phyloP scores from a whole-genome alignment of 331 rosid species.

The Arachis monticola region DNA sequence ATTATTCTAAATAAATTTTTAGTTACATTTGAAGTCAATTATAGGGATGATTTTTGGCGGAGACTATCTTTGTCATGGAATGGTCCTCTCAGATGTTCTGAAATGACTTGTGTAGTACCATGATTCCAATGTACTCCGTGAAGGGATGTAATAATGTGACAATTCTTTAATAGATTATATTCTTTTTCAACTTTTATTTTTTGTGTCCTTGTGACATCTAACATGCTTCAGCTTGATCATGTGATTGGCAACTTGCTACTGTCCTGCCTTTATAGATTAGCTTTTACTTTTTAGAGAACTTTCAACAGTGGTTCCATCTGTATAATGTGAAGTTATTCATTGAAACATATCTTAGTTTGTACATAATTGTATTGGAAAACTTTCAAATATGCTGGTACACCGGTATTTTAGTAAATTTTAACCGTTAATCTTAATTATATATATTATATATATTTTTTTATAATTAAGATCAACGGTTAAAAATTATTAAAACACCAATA shows the following conservation, averaged over 20 bases:
- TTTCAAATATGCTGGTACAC: too few species aligned
- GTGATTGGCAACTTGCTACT: background rate
- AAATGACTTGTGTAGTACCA: constrained; percentile 25
- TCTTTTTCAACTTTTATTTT: constrained; percentile 15
- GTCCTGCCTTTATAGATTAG: background rate
- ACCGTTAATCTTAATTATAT: too few species aligned
- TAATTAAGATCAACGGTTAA: too few species aligned
- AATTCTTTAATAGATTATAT: constrained; percentile 39
- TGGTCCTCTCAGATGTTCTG: constrained; percentile 35
- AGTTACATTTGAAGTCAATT: constrained; percentile 19
- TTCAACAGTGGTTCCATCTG: background rate
- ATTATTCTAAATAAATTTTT: constrained; percentile 19
- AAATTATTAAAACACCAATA: too few species aligned
- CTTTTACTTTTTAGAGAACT: background rate
- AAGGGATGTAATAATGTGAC: constrained; percentile 41
- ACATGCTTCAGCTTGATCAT: constrained; percentile 1
- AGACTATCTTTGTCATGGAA: constrained; percentile 30
- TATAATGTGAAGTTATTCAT: constrained; percentile 8
- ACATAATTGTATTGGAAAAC: background rate
- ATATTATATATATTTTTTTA: too few species aligned
- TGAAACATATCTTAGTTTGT: background rate
- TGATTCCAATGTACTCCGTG: constrained; percentile 23
- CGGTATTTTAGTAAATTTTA: too few species aligned
- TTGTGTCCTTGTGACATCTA: constrained; percentile 24
- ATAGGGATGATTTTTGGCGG: constrained; percentile 28